phyloP scores from a whole-genome alignment of 83 land plant species.

The Thuja plicata region DNA sequence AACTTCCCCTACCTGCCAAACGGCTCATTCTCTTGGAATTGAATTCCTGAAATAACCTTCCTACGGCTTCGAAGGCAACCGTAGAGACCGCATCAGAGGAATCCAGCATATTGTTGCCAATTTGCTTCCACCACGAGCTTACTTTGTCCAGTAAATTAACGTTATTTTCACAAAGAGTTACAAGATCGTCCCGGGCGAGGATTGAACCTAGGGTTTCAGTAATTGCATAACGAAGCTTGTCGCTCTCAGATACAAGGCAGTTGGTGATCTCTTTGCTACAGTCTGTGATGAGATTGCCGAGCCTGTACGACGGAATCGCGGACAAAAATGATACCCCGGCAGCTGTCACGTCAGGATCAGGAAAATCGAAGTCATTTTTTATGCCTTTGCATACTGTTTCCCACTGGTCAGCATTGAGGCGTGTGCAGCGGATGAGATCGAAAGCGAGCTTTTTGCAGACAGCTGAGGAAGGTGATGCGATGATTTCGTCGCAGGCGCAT shows the following conservation, averaged over 20 bases:
- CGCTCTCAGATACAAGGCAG: slow-evolving; percentile 64
- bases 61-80: slow-evolving; percentile 90
- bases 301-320: slow-evolving; percentile 82
- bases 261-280: slow-evolving; percentile 68
- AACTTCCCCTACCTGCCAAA: slow-evolving; percentile 21
- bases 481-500: slow-evolving; percentile 89
- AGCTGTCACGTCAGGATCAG: slow-evolving; percentile 98
- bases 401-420: slow-evolving; percentile 94
- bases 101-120: slow-evolving; percentile 79
- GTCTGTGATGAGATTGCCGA: slow-evolving; percentile 73
- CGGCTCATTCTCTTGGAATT: slow-evolving; percentile 91
- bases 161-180: slow-evolving; percentile 75
- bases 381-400: slow-evolving; percentile 81
- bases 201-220: slow-evolving; percentile 88
- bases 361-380: slow-evolving; percentile 89
- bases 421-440: slow-evolving; percentile 89
- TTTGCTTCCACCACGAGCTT: slow-evolving; percentile 84
- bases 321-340: slow-evolving; percentile 90
- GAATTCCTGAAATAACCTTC: slow-evolving; percentile 87
- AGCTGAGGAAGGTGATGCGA: slow-evolving; percentile 90
- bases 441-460: slow-evolving; percentile 98
- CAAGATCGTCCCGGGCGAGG: slow-evolving; percentile 93
- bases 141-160: slow-evolving; percentile 73
- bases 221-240: slow-evolving; percentile 72
- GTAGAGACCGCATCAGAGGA: slow-evolving; percentile 77